Evolutionary conservation across 805 yeast species (phyloP).

Genomic region (Nakazawaea ishiwadae): DNA sequence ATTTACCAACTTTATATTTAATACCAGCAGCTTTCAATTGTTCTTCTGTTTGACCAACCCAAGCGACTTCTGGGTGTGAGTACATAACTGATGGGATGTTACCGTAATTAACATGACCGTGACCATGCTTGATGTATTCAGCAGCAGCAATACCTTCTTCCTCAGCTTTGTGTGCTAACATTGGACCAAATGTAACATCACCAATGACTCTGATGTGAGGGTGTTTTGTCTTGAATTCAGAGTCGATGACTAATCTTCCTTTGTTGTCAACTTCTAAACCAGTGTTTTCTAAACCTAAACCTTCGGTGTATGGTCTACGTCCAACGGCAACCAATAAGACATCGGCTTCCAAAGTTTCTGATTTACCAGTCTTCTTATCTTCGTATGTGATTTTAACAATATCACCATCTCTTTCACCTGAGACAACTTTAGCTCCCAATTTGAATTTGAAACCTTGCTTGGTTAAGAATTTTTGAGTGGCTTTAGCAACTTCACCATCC

Average conservation of each 20-base stretch:
- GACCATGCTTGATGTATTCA: slow-evolving; percentile 88
- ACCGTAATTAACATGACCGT: slow-evolving; percentile 97
- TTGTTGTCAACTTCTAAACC: slow-evolving; percentile 89
- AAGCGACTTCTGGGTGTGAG: slow-evolving; percentile 98
- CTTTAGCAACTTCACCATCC: slow-evolving; percentile 93
- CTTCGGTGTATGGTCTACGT: slow-evolving; percentile 94
- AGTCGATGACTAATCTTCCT: slow-evolving; percentile 93
- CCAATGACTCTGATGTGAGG: slow-evolving; percentile 97
- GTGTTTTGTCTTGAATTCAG: slow-evolving; percentile 86
- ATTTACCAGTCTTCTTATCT: slow-evolving; percentile 80
- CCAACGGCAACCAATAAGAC: slow-evolving; percentile 96
- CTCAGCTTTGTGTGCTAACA: slow-evolving; percentile 99
- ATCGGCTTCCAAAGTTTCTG: slow-evolving; percentile 79
- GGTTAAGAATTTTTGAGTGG: slow-evolving; percentile 81
- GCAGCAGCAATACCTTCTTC: slow-evolving; percentile 99
- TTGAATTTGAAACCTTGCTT: slow-evolving; percentile 96
- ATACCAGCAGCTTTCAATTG: slow-evolving; percentile 91
- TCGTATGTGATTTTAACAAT: slow-evolving; percentile 83
- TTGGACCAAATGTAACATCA: slow-evolving; percentile 97
- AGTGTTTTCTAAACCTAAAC: slow-evolving; percentile 80
- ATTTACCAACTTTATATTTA: slow-evolving; percentile 90
- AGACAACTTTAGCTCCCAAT: slow-evolving; percentile 84
- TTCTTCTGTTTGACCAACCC: slow-evolving; percentile 97
- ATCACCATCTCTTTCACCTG: slow-evolving; percentile 87
- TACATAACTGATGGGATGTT: slow-evolving; percentile 99